A percentile compares a stretch with the other conserved stretches of the same genome.
phyloP scores from a whole-genome alignment of 176 grass and related monocot genomes.

The Oryza glaberrima region DNA sequence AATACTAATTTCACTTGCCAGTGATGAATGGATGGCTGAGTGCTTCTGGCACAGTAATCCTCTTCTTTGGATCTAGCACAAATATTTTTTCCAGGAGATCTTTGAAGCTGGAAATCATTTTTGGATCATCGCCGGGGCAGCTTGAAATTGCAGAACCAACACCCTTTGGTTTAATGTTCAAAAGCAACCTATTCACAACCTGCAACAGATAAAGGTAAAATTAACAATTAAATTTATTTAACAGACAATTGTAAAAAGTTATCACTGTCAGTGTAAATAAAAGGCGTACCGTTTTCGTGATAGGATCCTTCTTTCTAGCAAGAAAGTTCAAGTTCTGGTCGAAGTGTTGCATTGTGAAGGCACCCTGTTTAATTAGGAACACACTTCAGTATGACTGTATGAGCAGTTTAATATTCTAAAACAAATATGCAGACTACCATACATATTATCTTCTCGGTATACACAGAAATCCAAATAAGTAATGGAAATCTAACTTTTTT shows the following conservation, averaged over 20 bases:
- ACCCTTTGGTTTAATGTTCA: conserved; percentile 94
- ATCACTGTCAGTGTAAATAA: background rate
- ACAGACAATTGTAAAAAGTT: background rate
- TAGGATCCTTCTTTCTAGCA: conserved; percentile 86
- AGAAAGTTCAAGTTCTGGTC: conserved; percentile 96
- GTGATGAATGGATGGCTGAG: conserved; percentile 99
- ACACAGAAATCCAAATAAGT: background rate
- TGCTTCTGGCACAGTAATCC: conserved; percentile 94
- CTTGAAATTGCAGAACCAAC: conserved; percentile 72
- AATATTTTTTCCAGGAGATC: conserved; percentile 99
- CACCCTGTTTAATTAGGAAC: conserved; percentile 63
- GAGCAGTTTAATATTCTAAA: background rate
- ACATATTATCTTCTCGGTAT: background rate
- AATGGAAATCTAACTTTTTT: background rate
- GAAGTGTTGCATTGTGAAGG: conserved; percentile 82
- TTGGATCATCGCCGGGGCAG: conserved; percentile 84
- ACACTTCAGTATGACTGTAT: background rate
- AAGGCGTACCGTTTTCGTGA: conserved; percentile 80
- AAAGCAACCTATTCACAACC: conserved; percentile 76
- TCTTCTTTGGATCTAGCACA: conserved; percentile 98
- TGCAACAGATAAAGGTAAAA: conserved; percentile 38
- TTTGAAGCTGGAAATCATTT: conserved; percentile 89
- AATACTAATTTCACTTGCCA: conserved; percentile 83
- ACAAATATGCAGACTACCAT: background rate
- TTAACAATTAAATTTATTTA: conserved; percentile 28